These are phyloP conservation scores for Daldinia decipiens DNA, from an alignment of 495 filamentous ascomycete genomes.

Conservation along the genomic window DNA sequence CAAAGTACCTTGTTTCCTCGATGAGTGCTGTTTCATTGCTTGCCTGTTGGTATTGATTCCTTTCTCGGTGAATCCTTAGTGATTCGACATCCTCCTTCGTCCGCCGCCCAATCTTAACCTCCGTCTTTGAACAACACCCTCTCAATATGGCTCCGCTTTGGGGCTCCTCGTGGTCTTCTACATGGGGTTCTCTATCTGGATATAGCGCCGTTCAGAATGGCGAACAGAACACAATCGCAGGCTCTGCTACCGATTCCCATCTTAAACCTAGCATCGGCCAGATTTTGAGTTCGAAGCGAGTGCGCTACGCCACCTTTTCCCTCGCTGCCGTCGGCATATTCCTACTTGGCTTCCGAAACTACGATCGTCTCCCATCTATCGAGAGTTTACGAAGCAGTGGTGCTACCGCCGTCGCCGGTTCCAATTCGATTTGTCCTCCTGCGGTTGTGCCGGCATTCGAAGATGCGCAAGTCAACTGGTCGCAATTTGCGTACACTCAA, in stretches of 20 bases:
- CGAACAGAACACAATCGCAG: constrained; percentile 32
- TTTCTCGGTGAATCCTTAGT: constrained; percentile 30
- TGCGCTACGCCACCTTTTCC: constrained; percentile 44
- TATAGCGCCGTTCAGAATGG: constrained; percentile 42
- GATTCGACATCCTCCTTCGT: constrained; percentile 31
- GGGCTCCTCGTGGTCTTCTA: constrained; percentile 46
- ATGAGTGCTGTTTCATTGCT: constrained; percentile 34
- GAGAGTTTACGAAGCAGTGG: constrained; percentile 39
- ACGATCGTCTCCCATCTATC: constrained; percentile 46
- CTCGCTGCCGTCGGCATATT: constrained; percentile 41
- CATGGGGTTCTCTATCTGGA: constrained; percentile 42
- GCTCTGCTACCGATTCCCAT: constrained; percentile 32
- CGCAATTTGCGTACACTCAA: constrained; percentile 72
- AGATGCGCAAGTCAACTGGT: constrained; percentile 61
- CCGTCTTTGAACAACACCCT: neutral
- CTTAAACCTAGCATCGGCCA: constrained; percentile 49
- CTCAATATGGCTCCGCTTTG: constrained; percentile 47
- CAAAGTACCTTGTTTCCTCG: constrained; percentile 6
- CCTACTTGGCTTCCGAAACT: constrained; percentile 48
- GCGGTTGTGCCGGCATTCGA: constrained; percentile 44
- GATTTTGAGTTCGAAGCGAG: constrained; percentile 47
- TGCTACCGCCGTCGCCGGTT: constrained; percentile 7
- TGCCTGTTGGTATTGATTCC: constrained; percentile 33
- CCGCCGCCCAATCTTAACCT: neutral
- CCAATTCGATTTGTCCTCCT: constrained; percentile 45